These are phyloP conservation scores for Rhododendron simsii DNA, from an alignment of 148 eudicot species.

Conservation along the genomic window DNA sequence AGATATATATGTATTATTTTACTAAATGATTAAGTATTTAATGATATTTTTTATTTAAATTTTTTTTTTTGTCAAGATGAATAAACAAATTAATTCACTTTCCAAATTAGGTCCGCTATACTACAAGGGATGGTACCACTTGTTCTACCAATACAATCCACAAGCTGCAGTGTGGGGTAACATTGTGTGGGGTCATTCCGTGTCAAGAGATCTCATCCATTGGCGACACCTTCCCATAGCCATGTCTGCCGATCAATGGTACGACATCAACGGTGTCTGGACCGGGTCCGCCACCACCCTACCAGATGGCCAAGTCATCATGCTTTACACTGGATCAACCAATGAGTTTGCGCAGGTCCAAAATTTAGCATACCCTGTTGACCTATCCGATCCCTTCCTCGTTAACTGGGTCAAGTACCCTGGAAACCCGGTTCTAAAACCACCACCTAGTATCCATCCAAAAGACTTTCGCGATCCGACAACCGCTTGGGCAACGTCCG, in stretches of 20 bases:
- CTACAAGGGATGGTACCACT: slow-evolving; percentile 83
- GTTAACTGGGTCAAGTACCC: slow-evolving; percentile 69
- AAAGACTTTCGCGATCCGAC: slow-evolving; percentile 80
- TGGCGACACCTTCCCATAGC: slow-evolving; percentile 75
- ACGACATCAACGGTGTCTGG: slow-evolving; percentile 75
- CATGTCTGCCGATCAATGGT: slow-evolving; percentile 57
- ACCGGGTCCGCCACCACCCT: slow-evolving; percentile 82
- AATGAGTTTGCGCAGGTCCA: slow-evolving; percentile 63
- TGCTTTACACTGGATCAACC: slow-evolving; percentile 79
- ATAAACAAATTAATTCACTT: neutral
- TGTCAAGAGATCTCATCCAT: slow-evolving; percentile 58
- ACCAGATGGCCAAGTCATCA: slow-evolving; percentile 52
- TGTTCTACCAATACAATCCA: slow-evolving; percentile 91
- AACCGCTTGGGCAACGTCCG: slow-evolving; percentile 58
- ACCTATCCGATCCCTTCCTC: slow-evolving; percentile 73
- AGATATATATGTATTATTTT: no score
- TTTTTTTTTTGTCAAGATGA: no score
- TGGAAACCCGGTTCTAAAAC: slow-evolving; percentile 61
- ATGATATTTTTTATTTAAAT: no score
- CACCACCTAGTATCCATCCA: slow-evolving; percentile 55
- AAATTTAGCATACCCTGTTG: slow-evolving; percentile 71
- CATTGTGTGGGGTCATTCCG: slow-evolving; percentile 85
- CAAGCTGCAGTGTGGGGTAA: slow-evolving; percentile 71
- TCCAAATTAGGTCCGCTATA: slow-evolving; percentile 48
- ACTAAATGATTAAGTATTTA: no score